A percentile compares a stretch with the other conserved stretches of the same genome.
These are phyloP conservation scores for Tulasnella sp. DNA, from an alignment of 768 basidiomycete genomes.

Conservation along the genomic window DNA sequence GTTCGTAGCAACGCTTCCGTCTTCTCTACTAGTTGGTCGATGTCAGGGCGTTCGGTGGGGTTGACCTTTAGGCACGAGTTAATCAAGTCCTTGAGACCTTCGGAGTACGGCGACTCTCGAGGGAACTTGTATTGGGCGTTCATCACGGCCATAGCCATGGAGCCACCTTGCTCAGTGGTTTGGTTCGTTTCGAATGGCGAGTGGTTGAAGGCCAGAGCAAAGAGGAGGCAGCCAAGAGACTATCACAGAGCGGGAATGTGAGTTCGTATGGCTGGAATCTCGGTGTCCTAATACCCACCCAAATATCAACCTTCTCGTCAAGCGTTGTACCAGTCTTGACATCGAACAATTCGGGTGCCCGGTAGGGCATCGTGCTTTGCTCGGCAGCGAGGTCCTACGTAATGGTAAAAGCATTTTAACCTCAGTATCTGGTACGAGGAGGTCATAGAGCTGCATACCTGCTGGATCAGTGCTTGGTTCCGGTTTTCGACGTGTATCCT, in stretches of 20 bases:
- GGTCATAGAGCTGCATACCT: conserved; percentile 41
- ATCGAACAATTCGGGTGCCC: conserved; percentile 95
- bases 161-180: conserved; percentile 89
- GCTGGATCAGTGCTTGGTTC: conserved; percentile 80
- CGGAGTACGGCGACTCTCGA: conserved; percentile 65
- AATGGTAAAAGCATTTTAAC: background rate
- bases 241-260: conserved; percentile 30
- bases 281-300: conserved; percentile 48
- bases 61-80: conserved; percentile 78
- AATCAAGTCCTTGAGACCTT: conserved; percentile 73
- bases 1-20: conserved; percentile 51
- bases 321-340: conserved; percentile 82
- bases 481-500: conserved; percentile 73
- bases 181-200: conserved; percentile 93
- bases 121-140: conserved; percentile 92
- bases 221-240: conserved; percentile 95
- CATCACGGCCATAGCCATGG: conserved; percentile 94
- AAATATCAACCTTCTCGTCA: conserved; percentile 95
- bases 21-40: conserved; percentile 51
- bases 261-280: background rate
- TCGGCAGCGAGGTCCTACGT: conserved; percentile 86
- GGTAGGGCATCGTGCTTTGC: conserved; percentile 97
- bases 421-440: background rate
- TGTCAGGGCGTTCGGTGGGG: conserved; percentile 60
- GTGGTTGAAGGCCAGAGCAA: conserved; percentile 87